These are phyloP conservation scores for Letharia lupina DNA, from an alignment of 495 filamentous ascomycete genomes.

Conservation along the genomic window DNA sequence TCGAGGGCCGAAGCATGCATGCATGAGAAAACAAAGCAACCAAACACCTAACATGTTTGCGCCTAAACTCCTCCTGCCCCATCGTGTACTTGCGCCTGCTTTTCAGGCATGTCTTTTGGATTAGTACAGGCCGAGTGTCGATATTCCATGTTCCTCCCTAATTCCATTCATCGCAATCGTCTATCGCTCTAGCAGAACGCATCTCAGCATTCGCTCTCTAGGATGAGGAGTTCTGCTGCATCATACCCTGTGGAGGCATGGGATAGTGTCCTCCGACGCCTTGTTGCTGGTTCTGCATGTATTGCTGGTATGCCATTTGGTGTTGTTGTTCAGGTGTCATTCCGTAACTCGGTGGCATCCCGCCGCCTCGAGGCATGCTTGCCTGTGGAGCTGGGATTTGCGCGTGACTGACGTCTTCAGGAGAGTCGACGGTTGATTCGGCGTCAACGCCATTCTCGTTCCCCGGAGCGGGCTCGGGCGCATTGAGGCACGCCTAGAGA, in stretches of 20 bases:
- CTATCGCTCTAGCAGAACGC: conserved; percentile 20
- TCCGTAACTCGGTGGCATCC: conserved; percentile 41
- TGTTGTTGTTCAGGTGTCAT: conserved; percentile 52
- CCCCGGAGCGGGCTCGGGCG: conserved; percentile 81
- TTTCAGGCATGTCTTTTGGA: conserved; percentile 14
- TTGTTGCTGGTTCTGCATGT: conserved; percentile 44
- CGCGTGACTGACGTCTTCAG: conserved; percentile 46
- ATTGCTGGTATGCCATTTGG: conserved; percentile 51
- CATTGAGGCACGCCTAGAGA: conserved; percentile 83
- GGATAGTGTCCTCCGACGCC: conserved; percentile 48
- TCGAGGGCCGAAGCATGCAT: conserved; percentile 16
- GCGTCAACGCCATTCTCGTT: conserved; percentile 84
- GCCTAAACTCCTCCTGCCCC: conserved; percentile 17
- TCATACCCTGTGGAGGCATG: conserved; percentile 48
- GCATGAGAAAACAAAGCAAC: conserved; percentile 10
- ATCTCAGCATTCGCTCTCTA: conserved; percentile 22
- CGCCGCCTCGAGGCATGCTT: conserved; percentile 42
- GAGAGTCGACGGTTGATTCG: conserved; percentile 48
- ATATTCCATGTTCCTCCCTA: conserved; percentile 14
- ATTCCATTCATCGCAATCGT: conserved; percentile 18
- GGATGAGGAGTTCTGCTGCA: conserved; percentile 46
- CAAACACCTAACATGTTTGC: conserved; percentile 9
- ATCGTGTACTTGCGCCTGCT: conserved; percentile 13
- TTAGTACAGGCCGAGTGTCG: conserved; percentile 19
- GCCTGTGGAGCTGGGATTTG: conserved; percentile 46